Evolutionary conservation across 805 yeast species (phyloP).

Genomic region (Candida michaelii): DNA sequence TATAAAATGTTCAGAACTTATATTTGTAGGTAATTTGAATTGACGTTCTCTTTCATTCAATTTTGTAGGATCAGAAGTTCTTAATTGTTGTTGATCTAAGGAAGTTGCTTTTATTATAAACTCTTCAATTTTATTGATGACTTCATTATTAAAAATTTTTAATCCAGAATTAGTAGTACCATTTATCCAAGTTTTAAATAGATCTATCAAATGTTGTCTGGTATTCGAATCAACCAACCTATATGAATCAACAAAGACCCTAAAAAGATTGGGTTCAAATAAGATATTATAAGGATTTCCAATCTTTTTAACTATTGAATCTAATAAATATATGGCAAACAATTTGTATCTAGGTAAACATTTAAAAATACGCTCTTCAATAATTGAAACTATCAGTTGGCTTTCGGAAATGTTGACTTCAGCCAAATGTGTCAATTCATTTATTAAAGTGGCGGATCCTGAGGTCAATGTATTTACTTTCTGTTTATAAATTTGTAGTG

Average conservation of each 20-base stretch:
- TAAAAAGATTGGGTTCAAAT: constrained; percentile 34
- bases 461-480: constrained; percentile 32
- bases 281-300: constrained; percentile 44
- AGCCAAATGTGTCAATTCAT: constrained; percentile 40
- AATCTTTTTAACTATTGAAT: constrained; percentile 42
- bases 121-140: constrained; percentile 33
- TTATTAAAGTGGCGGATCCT: constrained; percentile 38
- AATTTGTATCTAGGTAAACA: constrained; percentile 41
- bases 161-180: constrained; percentile 35
- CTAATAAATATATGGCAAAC: constrained; percentile 37
- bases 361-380: constrained; percentile 36
- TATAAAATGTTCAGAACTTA: constrained; percentile 33
- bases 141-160: constrained; percentile 31
- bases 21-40: constrained; percentile 8
- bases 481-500: constrained; percentile 3
- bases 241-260: constrained; percentile 39
- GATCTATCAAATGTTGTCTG: constrained; percentile 38
- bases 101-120: constrained; percentile 41
- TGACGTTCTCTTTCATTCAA: constrained; percentile 9
- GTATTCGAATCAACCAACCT: constrained; percentile 39
- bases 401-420: constrained; percentile 33
- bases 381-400: constrained; percentile 29
- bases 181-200: constrained; percentile 41
- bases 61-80: background rate
- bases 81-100: constrained; percentile 7